Evolutionary conservation across 306 rosid genomes (phyloP).

Genomic region (Delonix regia): DNA sequence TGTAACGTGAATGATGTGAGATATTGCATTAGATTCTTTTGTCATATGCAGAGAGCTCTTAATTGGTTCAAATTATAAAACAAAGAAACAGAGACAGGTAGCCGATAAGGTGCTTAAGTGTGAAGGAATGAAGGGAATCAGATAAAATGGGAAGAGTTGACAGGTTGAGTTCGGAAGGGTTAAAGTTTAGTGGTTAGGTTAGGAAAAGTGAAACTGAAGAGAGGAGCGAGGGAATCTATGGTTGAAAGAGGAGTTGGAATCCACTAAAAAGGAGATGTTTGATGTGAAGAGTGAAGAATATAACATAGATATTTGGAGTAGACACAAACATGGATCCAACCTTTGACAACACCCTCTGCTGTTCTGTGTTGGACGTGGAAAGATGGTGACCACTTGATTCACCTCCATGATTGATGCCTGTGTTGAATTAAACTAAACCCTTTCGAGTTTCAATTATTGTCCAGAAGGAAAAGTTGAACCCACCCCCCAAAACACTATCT

Average conservation of each 20-base stretch:
- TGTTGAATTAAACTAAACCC: conserved; percentile 37
- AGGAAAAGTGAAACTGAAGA: conserved; percentile 60
- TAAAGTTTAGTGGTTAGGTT: conserved; percentile 52
- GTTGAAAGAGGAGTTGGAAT: conserved; percentile 99
- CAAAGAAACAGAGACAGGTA: conserved; percentile 32
- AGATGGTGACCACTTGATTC: conserved; percentile 61
- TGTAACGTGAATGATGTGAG: neutral
- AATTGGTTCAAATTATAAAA: conserved; percentile 27
- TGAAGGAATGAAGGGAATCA: conserved; percentile 42
- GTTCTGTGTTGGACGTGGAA: conserved; percentile 75
- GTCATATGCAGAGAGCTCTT: conserved; percentile 25
- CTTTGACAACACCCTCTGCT: conserved; percentile 62
- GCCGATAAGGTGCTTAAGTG: conserved; percentile 51
- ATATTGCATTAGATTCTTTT: conserved; percentile 36
- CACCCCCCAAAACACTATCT: no score
- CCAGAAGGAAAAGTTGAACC: conserved; percentile 36
- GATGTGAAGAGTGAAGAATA: conserved; percentile 50
- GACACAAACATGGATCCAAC: conserved; percentile 63
- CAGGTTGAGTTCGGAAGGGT: conserved; percentile 27
- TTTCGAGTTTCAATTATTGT: conserved; percentile 50
- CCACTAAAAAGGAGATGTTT: conserved; percentile 75
- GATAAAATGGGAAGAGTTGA: conserved; percentile 21
- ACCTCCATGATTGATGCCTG: conserved; percentile 36
- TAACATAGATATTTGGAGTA: conserved; percentile 53
- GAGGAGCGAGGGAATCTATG: conserved; percentile 53